Conservation (phyloP, 306 rosid species). For the Medicago truncatula region DNA sequence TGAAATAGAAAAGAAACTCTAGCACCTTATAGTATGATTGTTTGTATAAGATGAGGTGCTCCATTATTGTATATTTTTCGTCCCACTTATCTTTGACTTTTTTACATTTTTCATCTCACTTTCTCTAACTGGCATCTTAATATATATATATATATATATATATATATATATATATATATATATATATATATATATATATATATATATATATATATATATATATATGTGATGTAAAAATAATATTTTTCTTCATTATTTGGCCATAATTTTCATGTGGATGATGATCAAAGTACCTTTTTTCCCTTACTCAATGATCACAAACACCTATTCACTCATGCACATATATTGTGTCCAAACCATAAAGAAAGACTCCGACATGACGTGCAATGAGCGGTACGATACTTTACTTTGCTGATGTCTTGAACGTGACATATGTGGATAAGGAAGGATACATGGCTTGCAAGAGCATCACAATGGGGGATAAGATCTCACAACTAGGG, state of each 20-base stretch:
- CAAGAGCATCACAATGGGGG: too few relatives aligned
- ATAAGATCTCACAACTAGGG: too few relatives aligned
- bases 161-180: too few relatives aligned
- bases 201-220: too few relatives aligned
- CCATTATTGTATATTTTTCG: too few relatives aligned
- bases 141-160: too few relatives aligned
- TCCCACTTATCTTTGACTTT: too few relatives aligned
- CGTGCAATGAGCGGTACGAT: conserved; percentile 36
- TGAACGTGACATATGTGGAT: conserved; percentile 25
- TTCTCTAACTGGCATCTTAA: neutral
- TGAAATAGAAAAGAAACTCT: conserved; percentile 10
- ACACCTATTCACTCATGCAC: neutral
- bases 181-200: too few relatives aligned
- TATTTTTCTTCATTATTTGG: neutral
- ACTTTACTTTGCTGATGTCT: conserved; percentile 32
- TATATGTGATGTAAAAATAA: neutral
- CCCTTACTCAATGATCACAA: neutral
- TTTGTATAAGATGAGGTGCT: neutral
- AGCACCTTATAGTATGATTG: neutral
- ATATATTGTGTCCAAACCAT: neutral
- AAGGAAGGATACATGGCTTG: neutral
- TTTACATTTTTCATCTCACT: neutral
- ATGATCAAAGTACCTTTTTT: neutral
- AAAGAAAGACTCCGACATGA: conserved; percentile 21
- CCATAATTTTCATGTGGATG: neutral